Percentiles rank a stretch among this genome's conserved stretches.
Conservation (phyloP, 768 basidiomycete species). For the Cubamyces sp. region DNA sequence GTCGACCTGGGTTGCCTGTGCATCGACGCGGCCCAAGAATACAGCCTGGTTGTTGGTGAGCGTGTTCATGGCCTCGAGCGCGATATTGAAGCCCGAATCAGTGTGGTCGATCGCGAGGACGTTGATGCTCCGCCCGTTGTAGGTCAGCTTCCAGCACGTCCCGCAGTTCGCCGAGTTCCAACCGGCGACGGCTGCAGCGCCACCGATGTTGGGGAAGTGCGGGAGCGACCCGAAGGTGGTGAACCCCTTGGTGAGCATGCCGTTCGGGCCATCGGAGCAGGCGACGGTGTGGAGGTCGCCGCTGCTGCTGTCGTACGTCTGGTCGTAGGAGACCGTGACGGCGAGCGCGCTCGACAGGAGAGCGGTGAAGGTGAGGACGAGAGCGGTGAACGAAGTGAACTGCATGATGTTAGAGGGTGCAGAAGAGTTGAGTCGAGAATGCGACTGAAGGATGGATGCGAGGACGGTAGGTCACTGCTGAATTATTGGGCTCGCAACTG, state of each 20-base stretch:
- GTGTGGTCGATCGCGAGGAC: conserved; percentile 39
- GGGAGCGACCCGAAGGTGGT: conserved; percentile 43
- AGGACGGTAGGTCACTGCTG: conserved; percentile 15
- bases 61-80: conserved; percentile 39
- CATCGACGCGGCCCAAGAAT: conserved; percentile 51
- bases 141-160: conserved; percentile 40
- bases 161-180: conserved; percentile 39
- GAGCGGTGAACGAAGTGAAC: conserved; percentile 27
- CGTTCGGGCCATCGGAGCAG: conserved; percentile 45
- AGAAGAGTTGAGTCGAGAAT: not conserved
- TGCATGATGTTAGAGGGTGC: conserved; percentile 32
- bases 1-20: conserved; percentile 46
- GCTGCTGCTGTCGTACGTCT: conserved; percentile 37
- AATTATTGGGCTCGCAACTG: not conserved
- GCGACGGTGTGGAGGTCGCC: conserved; percentile 38
- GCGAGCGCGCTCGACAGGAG: conserved; percentile 21
- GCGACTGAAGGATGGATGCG: conserved; percentile 6
- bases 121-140: conserved; percentile 33
- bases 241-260: conserved; percentile 40
- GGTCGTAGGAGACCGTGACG: conserved; percentile 43
- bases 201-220: conserved; percentile 44
- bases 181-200: conserved; percentile 34
- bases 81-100: conserved; percentile 40
- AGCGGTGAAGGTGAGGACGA: conserved; percentile 25
- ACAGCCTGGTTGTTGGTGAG: conserved; percentile 47